Base-by-base conservation (phyloP, 2,329 filamentous ascomycete species). In the Macroventuria anomochaeta region DNA sequence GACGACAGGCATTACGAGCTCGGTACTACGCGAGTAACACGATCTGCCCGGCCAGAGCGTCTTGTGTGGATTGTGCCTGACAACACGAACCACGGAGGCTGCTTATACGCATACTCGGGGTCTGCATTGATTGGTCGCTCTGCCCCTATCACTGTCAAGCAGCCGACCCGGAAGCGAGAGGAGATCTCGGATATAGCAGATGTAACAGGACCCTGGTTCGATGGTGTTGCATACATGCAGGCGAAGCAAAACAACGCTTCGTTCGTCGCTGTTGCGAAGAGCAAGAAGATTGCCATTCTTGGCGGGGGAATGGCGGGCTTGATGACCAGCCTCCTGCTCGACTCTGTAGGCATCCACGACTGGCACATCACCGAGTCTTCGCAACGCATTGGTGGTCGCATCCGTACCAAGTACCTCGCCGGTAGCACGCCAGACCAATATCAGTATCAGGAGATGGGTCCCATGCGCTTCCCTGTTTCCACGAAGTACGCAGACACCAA, bases 381-480 rank as follows among this genome's bases (percentile, higher is more conserved):
- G 5, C 70, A 83, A 32, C 78, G 86, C 7, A 78, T 88, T 12
- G 87, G 87, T 13, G 86, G 86, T 3, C 81, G 87, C 17, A 81
- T 89, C 0, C 83, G 84, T 51, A 89, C 86, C 2, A 80, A 80
- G 48, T 88, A 88, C 48, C 78, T 89, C 2, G 80, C 80, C 2
- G 83, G 81, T 3, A 83, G 80, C 4, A 80, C 78, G 0, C 83
- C 84, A 0, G 80, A 82, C 17, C 79, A 88, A 55, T 88, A 88
- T 63, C 85, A 85, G 17, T 88, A 89, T 67, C 85, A 88, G 62
- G 86, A 88, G 65, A 81, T 82, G 83, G 86, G 86, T 0, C 84
- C 85, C 0, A 88, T 88, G 85, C 76, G 85, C 2, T 85, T 88
- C 59, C 86, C 86, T 0, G 76, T 82, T 13, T 79, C 77, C 2